These are phyloP conservation scores for Salix arbutifolia DNA, from an alignment of 345 rosid species.

Conservation along the genomic window DNA sequence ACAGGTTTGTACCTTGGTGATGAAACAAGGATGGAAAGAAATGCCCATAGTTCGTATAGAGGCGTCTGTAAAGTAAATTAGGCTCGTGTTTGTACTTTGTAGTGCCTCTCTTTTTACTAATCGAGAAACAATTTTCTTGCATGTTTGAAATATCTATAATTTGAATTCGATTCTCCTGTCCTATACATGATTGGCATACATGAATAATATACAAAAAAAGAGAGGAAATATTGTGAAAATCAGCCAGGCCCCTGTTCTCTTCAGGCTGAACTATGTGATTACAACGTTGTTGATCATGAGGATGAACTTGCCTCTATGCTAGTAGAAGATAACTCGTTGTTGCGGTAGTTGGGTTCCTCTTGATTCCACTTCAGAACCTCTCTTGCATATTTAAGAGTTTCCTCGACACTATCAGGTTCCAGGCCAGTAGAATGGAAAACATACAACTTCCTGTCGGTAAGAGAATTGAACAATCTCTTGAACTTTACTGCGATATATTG, in stretches of 20 bases:
- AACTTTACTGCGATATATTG: conserved; percentile 68
- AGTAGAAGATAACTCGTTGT: conserved; percentile 36
- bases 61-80: background rate
- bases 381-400: conserved; percentile 54
- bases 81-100: background rate
- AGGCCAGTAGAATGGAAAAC: conserved; percentile 49
- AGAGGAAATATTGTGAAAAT: background rate
- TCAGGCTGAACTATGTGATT: background rate
- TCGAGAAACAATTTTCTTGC: background rate
- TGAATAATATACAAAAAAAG: background rate
- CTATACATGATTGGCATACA: background rate
- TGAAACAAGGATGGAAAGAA: background rate
- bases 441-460: conserved; percentile 55
- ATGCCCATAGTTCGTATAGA: background rate
- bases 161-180: background rate
- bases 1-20: conserved; percentile 75
- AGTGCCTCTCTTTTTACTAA: background rate
- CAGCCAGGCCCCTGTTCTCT: background rate
- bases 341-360: conserved; percentile 27
- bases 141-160: background rate
- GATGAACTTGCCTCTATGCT: conserved; percentile 56
- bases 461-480: conserved; percentile 52
- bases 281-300: conserved; percentile 15
- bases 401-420: conserved; percentile 58
- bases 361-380: conserved; percentile 59